Conservation (phyloP, 2,329 filamentous ascomycete genomes). For the Trichoderma sp. region DNA sequence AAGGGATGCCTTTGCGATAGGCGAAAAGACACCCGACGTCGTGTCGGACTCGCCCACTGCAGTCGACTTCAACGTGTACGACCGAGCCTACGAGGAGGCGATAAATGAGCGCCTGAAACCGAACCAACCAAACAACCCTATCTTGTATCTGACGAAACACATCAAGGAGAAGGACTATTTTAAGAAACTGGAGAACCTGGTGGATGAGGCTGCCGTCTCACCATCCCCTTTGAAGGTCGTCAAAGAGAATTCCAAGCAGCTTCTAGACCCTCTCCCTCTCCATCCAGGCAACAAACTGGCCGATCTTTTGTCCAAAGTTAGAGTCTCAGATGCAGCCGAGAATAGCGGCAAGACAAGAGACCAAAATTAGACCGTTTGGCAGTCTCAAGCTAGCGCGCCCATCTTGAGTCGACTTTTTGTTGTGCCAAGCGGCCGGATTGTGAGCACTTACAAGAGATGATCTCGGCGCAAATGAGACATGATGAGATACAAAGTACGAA, state of each 20-base stretch:
- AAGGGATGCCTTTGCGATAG: constrained; percentile 43
- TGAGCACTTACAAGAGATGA: neutral
- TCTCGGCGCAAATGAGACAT: neutral
- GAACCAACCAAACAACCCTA: constrained; percentile 39
- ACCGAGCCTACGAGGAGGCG: constrained; percentile 72
- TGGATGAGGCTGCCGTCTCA: constrained; percentile 32
- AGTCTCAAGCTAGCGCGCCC: neutral
- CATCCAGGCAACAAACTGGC: constrained; percentile 17
- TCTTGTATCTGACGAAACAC: constrained; percentile 49
- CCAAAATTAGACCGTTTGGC: neutral
- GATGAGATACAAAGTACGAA: neutral
- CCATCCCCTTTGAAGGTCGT: constrained; percentile 19
- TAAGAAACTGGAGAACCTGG: constrained; percentile 37
- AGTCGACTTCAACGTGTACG: constrained; percentile 84
- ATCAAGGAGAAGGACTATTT: constrained; percentile 44
- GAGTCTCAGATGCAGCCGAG: constrained; percentile 15
- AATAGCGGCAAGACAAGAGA: constrained; percentile 8
- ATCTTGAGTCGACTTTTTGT: neutral
- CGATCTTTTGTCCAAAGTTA: constrained; percentile 20
- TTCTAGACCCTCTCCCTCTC: constrained; percentile 16
- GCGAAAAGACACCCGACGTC: constrained; percentile 42
- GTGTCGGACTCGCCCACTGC: constrained; percentile 83
- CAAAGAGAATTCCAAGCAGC: constrained; percentile 20
- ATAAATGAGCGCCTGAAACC: constrained; percentile 70
- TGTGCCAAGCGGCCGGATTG: neutral